These are phyloP conservation scores for Haplographium delicatum DNA, from an alignment of 495 filamentous ascomycete species.

Conservation along the genomic window DNA sequence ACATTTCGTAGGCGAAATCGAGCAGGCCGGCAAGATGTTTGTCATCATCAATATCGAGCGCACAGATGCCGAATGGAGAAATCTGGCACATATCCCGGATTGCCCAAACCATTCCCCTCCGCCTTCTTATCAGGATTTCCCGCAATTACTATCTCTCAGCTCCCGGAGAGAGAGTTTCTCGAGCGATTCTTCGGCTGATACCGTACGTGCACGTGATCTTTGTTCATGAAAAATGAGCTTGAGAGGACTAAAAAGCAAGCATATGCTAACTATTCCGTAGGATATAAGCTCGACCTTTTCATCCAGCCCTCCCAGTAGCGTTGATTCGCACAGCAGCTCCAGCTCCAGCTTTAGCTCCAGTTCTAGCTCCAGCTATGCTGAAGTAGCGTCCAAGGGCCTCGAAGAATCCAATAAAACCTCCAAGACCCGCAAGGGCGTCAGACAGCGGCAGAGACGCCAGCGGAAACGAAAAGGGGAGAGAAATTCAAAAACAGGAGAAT, in stretches of 20 bases:
- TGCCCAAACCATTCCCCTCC: neutral
- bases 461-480: conserved; percentile 1
- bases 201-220: neutral
- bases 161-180: neutral
- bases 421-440: neutral
- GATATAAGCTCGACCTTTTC: neutral
- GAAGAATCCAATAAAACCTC: neutral
- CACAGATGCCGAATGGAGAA: neutral
- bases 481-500: no score
- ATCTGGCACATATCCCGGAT: neutral
- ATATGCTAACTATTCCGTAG: neutral
- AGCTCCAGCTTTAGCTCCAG: no score
- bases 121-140: neutral
- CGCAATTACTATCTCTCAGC: neutral
- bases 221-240: no score
- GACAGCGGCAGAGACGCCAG: conserved; percentile 1
- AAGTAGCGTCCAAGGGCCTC: conserved; percentile 1
- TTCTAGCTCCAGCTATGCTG: conserved; percentile 3
- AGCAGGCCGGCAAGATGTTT: conserved; percentile 1
- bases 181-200: neutral
- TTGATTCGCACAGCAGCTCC: neutral
- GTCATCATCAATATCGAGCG: neutral
- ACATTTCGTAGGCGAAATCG: conserved; percentile 1
- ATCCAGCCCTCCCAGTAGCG: neutral
- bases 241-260: neutral